Percentiles rank a stretch among this genome's conserved stretches.
These are phyloP conservation scores for Hypholoma fasciculare DNA, from an alignment of 768 basidiomycete genomes.

Conservation along the genomic window DNA sequence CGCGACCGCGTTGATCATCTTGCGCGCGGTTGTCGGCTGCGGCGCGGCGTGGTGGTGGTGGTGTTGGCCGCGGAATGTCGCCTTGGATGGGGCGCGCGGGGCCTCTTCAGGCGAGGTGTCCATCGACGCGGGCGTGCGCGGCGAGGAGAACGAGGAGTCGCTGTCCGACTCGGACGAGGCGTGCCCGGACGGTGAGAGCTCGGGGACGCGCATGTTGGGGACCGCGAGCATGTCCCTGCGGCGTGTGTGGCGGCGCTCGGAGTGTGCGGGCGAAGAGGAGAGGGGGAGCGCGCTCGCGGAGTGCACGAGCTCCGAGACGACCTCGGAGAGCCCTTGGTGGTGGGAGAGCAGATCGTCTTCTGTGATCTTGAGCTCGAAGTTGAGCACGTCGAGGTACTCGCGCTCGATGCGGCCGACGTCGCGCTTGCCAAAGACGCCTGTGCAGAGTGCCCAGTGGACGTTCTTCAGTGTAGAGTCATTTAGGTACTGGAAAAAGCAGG, in stretches of 20 bases:
- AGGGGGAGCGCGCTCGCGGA: slow-evolving; percentile 20
- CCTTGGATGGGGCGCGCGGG: slow-evolving; percentile 7
- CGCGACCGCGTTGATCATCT: slow-evolving; percentile 18
- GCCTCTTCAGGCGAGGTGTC: slow-evolving; percentile 22
- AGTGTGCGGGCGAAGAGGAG: slow-evolving; percentile 4
- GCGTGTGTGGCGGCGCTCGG: slow-evolving; percentile 19
- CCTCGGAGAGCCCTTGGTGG: slow-evolving; percentile 38
- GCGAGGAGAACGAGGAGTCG: slow-evolving; percentile 23
- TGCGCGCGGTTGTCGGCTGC: slow-evolving; percentile 11
- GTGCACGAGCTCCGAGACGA: slow-evolving; percentile 22
- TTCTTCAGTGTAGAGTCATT: slow-evolving; percentile 93
- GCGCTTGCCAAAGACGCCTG: slow-evolving; percentile 78
- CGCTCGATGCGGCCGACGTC: slow-evolving; percentile 82
- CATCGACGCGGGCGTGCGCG: slow-evolving; percentile 24
- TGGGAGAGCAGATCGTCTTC: slow-evolving; percentile 64
- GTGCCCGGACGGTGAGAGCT: slow-evolving; percentile 31
- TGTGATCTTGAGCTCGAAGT: slow-evolving; percentile 67
- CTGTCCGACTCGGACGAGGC: slow-evolving; percentile 8
- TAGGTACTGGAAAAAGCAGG: slow-evolving; percentile 52
- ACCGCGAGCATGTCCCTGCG: background rate
- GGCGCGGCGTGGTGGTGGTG: background rate
- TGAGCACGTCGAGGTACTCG: slow-evolving; percentile 78
- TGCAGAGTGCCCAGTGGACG: slow-evolving; percentile 87
- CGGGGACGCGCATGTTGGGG: slow-evolving; percentile 32
- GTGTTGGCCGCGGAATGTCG: background rate